Percentiles rank a stretch among this genome's conserved stretches.
Conservation (phyloP, 192 early-diverging fungal species). For the Geranomyces michiganensis region DNA sequence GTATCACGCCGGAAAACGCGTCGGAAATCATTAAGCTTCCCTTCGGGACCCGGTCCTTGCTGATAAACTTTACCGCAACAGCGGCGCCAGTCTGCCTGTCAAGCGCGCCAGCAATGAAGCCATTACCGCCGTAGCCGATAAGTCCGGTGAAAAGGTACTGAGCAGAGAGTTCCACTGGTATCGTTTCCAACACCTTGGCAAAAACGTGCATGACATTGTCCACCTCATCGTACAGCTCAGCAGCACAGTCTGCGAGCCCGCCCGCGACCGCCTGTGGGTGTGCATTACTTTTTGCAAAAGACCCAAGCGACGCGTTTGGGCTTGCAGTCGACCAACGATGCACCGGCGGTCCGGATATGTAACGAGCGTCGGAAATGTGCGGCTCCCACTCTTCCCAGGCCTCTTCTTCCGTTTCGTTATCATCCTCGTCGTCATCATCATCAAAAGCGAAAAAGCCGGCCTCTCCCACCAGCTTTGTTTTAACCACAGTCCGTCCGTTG, state of each 20-base stretch:
- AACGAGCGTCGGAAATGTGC: not conserved
- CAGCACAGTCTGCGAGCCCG: conserved; percentile 14
- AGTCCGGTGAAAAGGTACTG: conserved; percentile 36
- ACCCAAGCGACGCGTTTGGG: not conserved
- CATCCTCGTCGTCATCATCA: conserved; percentile 21
- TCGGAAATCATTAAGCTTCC: conserved; percentile 14
- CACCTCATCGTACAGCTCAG: conserved; percentile 22
- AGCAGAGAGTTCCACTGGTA: conserved; percentile 27
- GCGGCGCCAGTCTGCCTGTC: conserved; percentile 22
- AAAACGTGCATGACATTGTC: conserved; percentile 38
- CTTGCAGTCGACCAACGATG: not conserved
- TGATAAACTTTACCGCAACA: conserved; percentile 38
- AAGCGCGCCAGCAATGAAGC: conserved; percentile 36
- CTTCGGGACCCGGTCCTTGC: not conserved
- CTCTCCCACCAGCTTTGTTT: conserved; percentile 15
- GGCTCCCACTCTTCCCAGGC: conserved; percentile 13
- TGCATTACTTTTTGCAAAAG: not conserved
- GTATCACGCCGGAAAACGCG: conserved; percentile 13
- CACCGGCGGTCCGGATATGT: not conserved
- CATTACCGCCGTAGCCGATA: conserved; percentile 42
- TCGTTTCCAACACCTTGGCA: conserved; percentile 17
- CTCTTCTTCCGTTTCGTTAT: conserved; percentile 23
- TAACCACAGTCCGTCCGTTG: conserved; percentile 30
- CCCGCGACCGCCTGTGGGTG: conserved; percentile 8
- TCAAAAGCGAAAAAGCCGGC: conserved; percentile 12